A percentile compares a stretch with the other conserved stretches of the same genome.
These are phyloP conservation scores for Fusarium verrucosum DNA, from an alignment of 2,329 filamentous ascomycete species.

Conservation along the genomic window DNA sequence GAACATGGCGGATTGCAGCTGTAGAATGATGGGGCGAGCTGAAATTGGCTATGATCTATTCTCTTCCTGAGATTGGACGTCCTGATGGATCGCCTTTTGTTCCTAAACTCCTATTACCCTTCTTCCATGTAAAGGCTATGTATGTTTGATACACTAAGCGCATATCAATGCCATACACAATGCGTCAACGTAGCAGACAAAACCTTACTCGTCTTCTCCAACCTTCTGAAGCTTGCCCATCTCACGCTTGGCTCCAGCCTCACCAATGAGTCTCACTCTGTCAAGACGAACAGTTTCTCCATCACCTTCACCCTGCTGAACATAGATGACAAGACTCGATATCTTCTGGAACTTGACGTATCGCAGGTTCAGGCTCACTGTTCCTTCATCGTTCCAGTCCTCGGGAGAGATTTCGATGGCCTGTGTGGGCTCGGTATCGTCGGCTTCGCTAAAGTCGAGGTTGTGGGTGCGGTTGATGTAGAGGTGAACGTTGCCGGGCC, in stretches of 20 bases:
- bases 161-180: neutral
- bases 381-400: constrained; percentile 85
- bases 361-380: constrained; percentile 76
- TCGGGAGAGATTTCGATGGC: constrained; percentile 75
- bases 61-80: constrained; percentile 30
- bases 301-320: constrained; percentile 84
- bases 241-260: constrained; percentile 89
- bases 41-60: constrained; percentile 30
- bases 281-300: constrained; percentile 88
- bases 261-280: constrained; percentile 81
- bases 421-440: constrained; percentile 84
- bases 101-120: constrained; percentile 36
- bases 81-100: constrained; percentile 14
- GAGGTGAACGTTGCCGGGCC: constrained; percentile 83
- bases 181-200: neutral
- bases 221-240: constrained; percentile 97
- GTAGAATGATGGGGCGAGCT: neutral
- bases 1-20: neutral
- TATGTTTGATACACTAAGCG: constrained; percentile 22
- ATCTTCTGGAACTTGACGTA: constrained; percentile 99
- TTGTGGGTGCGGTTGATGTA: constrained; percentile 91
- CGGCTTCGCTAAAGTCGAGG: constrained; percentile 93
- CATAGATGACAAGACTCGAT: constrained; percentile 84
- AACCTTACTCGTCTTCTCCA: constrained; percentile 72
- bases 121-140: constrained; percentile 12